Evolutionary conservation across 73 alveolate genomes (phyloP), one percentile per base, ranked within the genome.

Genomic region (Uronychia binucleata): DNA sequence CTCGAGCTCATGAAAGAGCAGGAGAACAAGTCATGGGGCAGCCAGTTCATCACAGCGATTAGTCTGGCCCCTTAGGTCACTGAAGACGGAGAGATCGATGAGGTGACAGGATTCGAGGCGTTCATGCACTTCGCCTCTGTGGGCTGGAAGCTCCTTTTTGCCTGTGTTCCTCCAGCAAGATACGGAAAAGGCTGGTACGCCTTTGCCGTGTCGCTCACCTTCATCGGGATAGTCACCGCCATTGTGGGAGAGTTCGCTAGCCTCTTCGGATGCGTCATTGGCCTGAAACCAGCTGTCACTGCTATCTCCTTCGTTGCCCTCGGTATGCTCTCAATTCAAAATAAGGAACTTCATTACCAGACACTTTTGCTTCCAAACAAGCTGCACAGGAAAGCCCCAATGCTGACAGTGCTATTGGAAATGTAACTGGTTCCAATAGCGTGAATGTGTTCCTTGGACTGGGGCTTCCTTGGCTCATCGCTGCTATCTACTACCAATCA

Each of bases 361-460:
- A 94, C 84, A 76, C 92, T 34, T 88, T 94, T 58, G 95, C 95
- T 11, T 81, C 91, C 84, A 87, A 80, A 76, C 67, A 87, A 34
- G 95, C 98, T 26, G 95, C 95, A 0, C 60, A 74, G 75, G 80
- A 91, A 86, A 84, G 85, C 35, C 84, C 81, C 26, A 86, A 88
- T 80, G 98, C 96, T 1, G 98, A 94, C 35, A 86, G 92, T 58
- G 90, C 98, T 30, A 76, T 94, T 19, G 94, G 92, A 75, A 88
- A 79, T 75, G 86, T 91, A 78, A 77, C 95, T 19, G 94, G 95
- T 33, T 87, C 94, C 46, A 93, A 88, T 81, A 59, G 93, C 0
- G 98, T 91, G 33, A 91, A 88, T 75, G 93, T 94, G 60, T 84
- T 31, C 78, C 80, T 91, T 28, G 95, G 98, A n/a, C 74, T 89